A percentile compares a stretch with the other conserved stretches of the same genome.
Evolutionary conservation across 192 early-diverging fungal genomes (phyloP).

Genomic region (Lunasporangiospora selenospora): DNA sequence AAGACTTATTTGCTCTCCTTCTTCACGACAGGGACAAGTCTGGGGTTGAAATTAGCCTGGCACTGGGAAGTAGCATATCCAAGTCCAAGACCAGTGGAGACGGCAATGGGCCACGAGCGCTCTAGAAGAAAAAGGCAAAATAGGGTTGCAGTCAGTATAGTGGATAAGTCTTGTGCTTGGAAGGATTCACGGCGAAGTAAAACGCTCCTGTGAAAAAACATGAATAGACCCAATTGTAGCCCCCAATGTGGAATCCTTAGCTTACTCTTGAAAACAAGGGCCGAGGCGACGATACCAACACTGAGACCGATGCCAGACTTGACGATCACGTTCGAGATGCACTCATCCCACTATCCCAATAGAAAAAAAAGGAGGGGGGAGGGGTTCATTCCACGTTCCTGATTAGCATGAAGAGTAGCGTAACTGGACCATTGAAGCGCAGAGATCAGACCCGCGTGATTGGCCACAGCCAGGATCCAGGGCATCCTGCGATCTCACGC

Average conservation of each 20-base stretch:
- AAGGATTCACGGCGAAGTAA: neutral
- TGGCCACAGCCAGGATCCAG: neutral
- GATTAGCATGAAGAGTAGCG: neutral
- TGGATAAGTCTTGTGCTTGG: neutral
- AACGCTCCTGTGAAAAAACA: too few species aligned
- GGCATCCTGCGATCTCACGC: too few species aligned
- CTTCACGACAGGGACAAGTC: slow-evolving; percentile 54
- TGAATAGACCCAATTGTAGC: too few species aligned
- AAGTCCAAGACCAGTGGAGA: slow-evolving; percentile 81
- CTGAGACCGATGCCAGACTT: slow-evolving; percentile 84
- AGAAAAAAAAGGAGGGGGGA: neutral
- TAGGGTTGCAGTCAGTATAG: neutral
- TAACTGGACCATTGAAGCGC: neutral
- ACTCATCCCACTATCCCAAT: slow-evolving; percentile 78
- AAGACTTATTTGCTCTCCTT: too few species aligned
- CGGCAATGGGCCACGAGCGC: slow-evolving; percentile 86
- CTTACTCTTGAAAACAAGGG: slow-evolving; percentile 86
- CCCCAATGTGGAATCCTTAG: too few species aligned
- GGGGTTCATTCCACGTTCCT: neutral
- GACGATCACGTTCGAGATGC: slow-evolving; percentile 80
- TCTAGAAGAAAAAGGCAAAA: slow-evolving; percentile 52
- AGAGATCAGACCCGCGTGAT: neutral
- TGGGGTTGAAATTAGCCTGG: slow-evolving; percentile 66
- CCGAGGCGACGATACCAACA: slow-evolving; percentile 87
- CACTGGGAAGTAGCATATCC: slow-evolving; percentile 86